Base-by-base conservation (phyloP, 2,329 filamentous ascomycete species). In the Pseudohalonectria lignicola region DNA sequence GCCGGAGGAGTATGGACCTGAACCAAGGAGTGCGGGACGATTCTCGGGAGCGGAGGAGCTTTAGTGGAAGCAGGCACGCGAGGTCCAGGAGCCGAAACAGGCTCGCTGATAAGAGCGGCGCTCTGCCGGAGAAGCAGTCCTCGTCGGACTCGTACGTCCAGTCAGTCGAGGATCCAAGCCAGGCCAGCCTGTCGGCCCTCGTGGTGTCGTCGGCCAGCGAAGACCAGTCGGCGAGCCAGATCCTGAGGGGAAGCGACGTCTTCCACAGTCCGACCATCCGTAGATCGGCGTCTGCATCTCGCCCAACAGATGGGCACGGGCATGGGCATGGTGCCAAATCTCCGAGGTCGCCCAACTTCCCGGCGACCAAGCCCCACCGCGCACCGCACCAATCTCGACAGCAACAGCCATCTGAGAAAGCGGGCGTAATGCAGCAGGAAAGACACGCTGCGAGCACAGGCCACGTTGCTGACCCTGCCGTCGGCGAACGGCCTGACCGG, bases 211-310 rank as follows among this genome's bases (percentile, higher is more conserved):
- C 76, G 1, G 12, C 23, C 8, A 75, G 73, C 39, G 82, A 88
- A 31, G 85, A 88, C 41, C 79, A 82, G 34, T 93, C 88, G 4
- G 90, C 85, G 3, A 96, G 90, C 54, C 87, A 94, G 57, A 95
- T 96, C 28, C 63, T 98, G 8, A 74, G 76, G 38, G 78, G 84
- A 25, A 95, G 87, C 48, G 86, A 92, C 48, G 82, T 95, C 8
- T 96, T 98, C 51, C 79, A 83, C 47, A 80, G 79, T 19, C 86
- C 86, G 13, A 84, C 81, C 0, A 74, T 87, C 51, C 67, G 63
- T 19, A 64, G 66, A 9, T 69, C 71, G 0, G 54, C 52, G 2
- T 69, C 67, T 0, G 54, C 56, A 0, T 59, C 58, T 3, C 53
- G 53, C 15, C 44, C 23, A 7, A 26, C 23, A 7, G 23, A 7